These are phyloP conservation scores for Andrographis paniculata DNA, from an alignment of 305 asterid species.

Conservation along the genomic window DNA sequence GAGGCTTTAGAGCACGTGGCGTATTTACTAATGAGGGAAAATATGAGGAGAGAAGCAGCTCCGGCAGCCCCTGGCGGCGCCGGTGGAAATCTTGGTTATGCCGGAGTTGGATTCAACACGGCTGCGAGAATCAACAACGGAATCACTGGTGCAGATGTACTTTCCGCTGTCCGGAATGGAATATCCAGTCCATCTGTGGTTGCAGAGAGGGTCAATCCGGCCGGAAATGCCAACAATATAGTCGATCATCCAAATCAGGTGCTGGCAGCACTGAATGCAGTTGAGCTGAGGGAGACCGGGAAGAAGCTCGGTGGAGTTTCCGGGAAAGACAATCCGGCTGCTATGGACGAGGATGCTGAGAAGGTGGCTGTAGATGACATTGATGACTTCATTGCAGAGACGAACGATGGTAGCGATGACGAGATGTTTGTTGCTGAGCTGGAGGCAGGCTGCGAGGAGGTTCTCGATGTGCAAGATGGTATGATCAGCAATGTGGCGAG, in stretches of 20 bases:
- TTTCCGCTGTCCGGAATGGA: no score
- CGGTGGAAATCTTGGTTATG: constrained; percentile 6
- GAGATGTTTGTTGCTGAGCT: constrained; percentile 14
- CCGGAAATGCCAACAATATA: constrained; percentile 22
- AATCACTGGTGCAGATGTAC: constrained; percentile 14
- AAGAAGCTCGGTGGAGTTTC: constrained; percentile 14
- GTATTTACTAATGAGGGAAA: constrained; percentile 43
- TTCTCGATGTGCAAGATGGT: constrained; percentile 13
- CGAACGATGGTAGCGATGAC: constrained; percentile 12
- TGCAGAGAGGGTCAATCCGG: constrained; percentile 19
- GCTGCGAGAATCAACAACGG: constrained; percentile 15
- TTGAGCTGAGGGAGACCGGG: constrained; percentile 45
- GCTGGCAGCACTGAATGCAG: constrained; percentile 47
- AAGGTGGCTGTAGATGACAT: constrained; percentile 16
- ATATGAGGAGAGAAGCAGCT: constrained; percentile 30
- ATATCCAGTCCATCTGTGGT: constrained; percentile 16
- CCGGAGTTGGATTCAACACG: constrained; percentile 1
- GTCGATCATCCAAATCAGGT: constrained; percentile 39
- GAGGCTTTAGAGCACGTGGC: constrained; percentile 62
- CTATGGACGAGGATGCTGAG: constrained; percentile 16
- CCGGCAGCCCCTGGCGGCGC: constrained; percentile 13
- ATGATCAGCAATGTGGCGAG: constrained; percentile 20
- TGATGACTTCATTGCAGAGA: constrained; percentile 16
- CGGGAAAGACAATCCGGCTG: background rate
- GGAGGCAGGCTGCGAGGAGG: constrained; percentile 18